These are phyloP conservation scores for Peniophora sp. DNA, from an alignment of 1,284 basidiomycete genomes.

Conservation along the genomic window DNA sequence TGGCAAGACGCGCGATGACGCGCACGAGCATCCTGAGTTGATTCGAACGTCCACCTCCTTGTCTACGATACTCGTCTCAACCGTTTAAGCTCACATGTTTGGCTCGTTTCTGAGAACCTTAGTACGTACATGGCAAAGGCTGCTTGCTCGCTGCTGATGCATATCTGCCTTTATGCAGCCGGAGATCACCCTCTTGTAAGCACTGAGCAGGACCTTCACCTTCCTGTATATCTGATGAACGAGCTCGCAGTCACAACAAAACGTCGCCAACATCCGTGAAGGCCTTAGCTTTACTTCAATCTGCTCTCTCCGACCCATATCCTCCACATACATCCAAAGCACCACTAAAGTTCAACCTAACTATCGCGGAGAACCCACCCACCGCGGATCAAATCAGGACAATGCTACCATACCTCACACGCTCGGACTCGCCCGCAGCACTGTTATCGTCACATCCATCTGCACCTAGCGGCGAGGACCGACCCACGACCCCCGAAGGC, in stretches of 20 bases:
- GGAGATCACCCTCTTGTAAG: background rate
- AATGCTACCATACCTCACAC: slow-evolving; percentile 51
- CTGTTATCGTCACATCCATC: slow-evolving; percentile 53
- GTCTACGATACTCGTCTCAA: no score
- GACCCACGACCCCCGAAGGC: slow-evolving; percentile 32
- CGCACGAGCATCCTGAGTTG: no score
- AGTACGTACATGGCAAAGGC: background rate
- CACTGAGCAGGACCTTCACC: background rate
- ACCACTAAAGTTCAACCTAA: slow-evolving; percentile 62
- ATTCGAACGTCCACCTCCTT: no score
- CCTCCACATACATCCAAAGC: slow-evolving; percentile 37
- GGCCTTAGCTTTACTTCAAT: slow-evolving; percentile 50
- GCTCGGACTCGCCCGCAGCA: slow-evolving; percentile 23
- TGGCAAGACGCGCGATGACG: no score
- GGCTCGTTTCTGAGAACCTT: background rate
- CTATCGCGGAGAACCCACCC: slow-evolving; percentile 61
- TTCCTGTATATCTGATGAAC: background rate
- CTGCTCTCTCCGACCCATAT: slow-evolving; percentile 51
- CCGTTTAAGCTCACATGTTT: no score
- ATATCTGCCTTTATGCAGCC: background rate
- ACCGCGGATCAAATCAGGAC: slow-evolving; percentile 59
- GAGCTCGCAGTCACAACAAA: slow-evolving; percentile 45
- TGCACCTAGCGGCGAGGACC: slow-evolving; percentile 29
- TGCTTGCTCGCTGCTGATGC: background rate
- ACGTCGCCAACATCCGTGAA: slow-evolving; percentile 54